phyloP scores from a whole-genome alignment of 2,329 filamentous ascomycete species.

The Xylaria sp. region DNA sequence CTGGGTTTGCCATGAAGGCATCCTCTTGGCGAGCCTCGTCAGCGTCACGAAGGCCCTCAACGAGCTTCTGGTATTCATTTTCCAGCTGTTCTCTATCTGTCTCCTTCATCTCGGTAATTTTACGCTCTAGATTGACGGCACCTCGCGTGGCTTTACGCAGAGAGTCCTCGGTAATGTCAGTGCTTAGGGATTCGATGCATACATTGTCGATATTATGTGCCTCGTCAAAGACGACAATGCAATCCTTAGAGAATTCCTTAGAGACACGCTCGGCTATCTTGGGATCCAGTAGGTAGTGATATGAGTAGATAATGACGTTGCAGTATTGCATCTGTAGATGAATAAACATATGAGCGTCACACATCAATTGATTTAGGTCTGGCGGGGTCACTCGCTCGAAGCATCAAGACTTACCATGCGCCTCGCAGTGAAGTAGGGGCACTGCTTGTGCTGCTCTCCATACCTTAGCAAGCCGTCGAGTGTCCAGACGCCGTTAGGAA shows the following conservation, averaged over 20 bases:
- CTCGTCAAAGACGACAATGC: conserved; percentile 98
- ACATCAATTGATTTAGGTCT: not conserved
- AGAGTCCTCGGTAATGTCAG: conserved; percentile 95
- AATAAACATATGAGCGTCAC: conserved; percentile 22
- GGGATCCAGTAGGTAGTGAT: conserved; percentile 95
- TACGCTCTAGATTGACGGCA: conserved; percentile 87
- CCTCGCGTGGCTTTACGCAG: conserved; percentile 88
- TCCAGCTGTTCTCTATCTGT: conserved; percentile 94
- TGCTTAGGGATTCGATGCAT: conserved; percentile 96
- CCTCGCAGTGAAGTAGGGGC: conserved; percentile 93
- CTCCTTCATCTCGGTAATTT: conserved; percentile 93
- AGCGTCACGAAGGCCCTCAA: conserved; percentile 85
- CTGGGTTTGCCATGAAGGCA: conserved; percentile 96
- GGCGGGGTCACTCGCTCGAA: not conserved
- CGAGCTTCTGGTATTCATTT: conserved; percentile 92
- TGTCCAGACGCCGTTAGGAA: conserved; percentile 95
- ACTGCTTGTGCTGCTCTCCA: conserved; percentile 94
- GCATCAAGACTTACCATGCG: conserved; percentile 73
- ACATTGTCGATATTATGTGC: conserved; percentile 99
- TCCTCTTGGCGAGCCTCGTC: conserved; percentile 92
- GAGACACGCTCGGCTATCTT: conserved; percentile 97
- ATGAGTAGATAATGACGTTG: conserved; percentile 99
- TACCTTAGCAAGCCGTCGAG: conserved; percentile 88
- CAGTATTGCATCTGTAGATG: conserved; percentile 85
- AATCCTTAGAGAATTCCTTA: conserved; percentile 94